Evolutionary conservation across 2,329 filamentous ascomycete species (phyloP), one percentile per base, ranked within the genome.

Genomic region (Alternaria sp.): DNA sequence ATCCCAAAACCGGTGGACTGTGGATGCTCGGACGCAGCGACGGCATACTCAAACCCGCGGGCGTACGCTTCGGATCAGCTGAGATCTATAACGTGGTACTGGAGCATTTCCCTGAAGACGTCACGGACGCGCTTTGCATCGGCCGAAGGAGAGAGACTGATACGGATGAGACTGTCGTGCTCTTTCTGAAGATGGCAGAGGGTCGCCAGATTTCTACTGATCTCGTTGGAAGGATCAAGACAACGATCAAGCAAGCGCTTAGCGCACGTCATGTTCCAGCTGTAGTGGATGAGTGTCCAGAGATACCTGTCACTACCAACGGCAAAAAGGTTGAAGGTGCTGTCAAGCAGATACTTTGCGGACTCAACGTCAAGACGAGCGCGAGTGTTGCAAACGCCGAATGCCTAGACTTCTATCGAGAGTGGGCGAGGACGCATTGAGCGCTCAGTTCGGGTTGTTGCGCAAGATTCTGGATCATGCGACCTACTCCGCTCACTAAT

Each of bases 261-360:
- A 97, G 93, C 72, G 91, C 93, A 5, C 87, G 96, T 57, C 96
- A 99, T 82, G 93, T 98, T 0, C 95, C 95, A 0, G 91, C 89
- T 0, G 83, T 97, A 1, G 85, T 98, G 17, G 92, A 94, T 69
- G 89, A 92, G 77, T 94, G 91, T 66, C 89, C 90, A 0, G 93
- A 95, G 40, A 96, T 99, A 17, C 96, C 95, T 0, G 90, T 94
- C 69, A 98, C 96, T 15, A 90, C 90, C 3, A 99, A 99, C 75
- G 95, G 95, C 57, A 99, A 99, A 84, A 99, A 98, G 81, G 93
- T 99, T 63, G 95, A 99, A 79, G 93, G 96, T 51, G 93, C 93
- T 0, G 95, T 98, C 6, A 98, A 98, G 84, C 94, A 97, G 81
- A 97, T 98, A 47, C 82, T 99, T 2, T 97, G 93, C 26, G 95